phyloP scores from a whole-genome alignment of 371 early-diverging fungal species.

The Syncephalastrum monosporum region DNA sequence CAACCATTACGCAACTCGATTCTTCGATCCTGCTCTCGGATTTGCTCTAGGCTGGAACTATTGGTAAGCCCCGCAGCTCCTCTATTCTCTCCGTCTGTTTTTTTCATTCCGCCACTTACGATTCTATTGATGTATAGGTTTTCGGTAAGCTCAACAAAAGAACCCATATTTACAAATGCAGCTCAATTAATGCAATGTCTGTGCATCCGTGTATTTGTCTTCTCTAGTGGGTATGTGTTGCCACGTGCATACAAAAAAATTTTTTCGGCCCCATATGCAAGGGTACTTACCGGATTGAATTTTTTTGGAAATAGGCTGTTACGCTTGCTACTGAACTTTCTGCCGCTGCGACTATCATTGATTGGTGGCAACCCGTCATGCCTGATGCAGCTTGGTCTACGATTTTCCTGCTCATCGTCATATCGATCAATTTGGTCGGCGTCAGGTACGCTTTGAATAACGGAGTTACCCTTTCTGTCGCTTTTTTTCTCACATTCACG shows the following conservation, averaged over 20 bases:
- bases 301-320: conserved; percentile 68
- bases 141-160: conserved; percentile 18
- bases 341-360: conserved; percentile 72
- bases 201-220: conserved; percentile 2
- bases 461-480: too few relatives aligned
- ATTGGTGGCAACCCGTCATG: conserved; percentile 66
- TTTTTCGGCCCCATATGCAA: too few relatives aligned
- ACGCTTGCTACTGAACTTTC: conserved; percentile 61
- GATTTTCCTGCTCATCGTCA: conserved; percentile 49
- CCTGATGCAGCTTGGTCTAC: conserved; percentile 56
- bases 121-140: conserved; percentile 15
- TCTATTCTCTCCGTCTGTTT: neutral
- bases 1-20: conserved; percentile 81
- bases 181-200: conserved; percentile 3
- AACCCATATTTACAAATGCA: neutral
- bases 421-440: conserved; percentile 17
- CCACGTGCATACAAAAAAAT: neutral
- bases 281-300: neutral
- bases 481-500: too few relatives aligned
- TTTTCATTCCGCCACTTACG: neutral
- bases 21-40: conserved; percentile 79
- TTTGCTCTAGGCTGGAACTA: conserved; percentile 87
- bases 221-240: conserved; percentile 24
- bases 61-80: conserved; percentile 45
- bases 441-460: conserved; percentile 11